A percentile compares a stretch with the other conserved stretches of the same genome.
Conservation (phyloP, 2,329 filamentous ascomycete species). For the Clathrospora elynae region DNA sequence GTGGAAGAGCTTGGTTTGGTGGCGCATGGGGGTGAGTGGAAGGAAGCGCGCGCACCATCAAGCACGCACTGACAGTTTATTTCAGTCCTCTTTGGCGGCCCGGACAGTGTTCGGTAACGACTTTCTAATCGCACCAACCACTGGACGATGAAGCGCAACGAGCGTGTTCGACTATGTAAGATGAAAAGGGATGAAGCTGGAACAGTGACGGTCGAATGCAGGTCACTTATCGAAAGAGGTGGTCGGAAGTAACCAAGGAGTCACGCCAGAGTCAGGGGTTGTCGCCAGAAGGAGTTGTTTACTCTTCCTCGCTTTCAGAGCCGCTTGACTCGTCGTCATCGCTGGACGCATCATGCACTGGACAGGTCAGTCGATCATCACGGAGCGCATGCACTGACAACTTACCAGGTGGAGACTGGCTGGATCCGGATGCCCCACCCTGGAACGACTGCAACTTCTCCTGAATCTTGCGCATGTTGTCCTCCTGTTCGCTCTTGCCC, state of each 20-base stretch:
- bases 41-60: constrained; percentile 11
- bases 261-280: constrained; percentile 16
- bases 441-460: constrained; percentile 58
- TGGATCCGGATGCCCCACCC: constrained; percentile 51
- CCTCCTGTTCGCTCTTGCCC: constrained; percentile 73
- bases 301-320: constrained; percentile 59
- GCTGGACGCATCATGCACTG: constrained; percentile 54
- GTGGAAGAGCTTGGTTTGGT: constrained; percentile 8
- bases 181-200: constrained; percentile 12
- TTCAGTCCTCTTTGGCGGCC: constrained; percentile 8
- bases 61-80: constrained; percentile 12
- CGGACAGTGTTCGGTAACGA: constrained; percentile 1
- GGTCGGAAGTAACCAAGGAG: too few relatives aligned
- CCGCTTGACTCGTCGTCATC: constrained; percentile 56
- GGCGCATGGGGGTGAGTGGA: constrained; percentile 2
- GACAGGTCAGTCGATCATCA: constrained; percentile 24
- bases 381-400: constrained; percentile 19
- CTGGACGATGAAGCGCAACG: constrained; percentile 7
- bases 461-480: constrained; percentile 67
- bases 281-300: constrained; percentile 12
- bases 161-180: constrained; percentile 14
- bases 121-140: constrained; percentile 5
- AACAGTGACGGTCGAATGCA: constrained; percentile 10
- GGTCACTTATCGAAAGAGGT: too few relatives aligned
- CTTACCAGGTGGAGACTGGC: constrained; percentile 51